phyloP scores from a whole-genome alignment of 805 yeast species.

The Wickerhamiella brachini region DNA sequence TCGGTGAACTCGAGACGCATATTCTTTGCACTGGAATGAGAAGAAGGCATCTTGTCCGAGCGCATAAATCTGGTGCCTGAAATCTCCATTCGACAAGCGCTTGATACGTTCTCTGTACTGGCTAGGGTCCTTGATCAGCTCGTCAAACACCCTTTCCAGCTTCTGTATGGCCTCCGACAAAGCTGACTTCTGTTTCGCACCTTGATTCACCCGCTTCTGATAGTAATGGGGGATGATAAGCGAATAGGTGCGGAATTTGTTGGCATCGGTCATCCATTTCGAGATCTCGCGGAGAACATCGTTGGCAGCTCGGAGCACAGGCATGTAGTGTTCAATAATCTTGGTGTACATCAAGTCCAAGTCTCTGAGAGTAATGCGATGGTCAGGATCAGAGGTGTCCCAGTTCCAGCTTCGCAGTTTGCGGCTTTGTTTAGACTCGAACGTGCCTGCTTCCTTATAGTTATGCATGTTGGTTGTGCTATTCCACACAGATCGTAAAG shows the following conservation, averaged over 20 bases:
- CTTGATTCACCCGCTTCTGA: conserved; percentile 3
- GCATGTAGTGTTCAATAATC: conserved; percentile 7
- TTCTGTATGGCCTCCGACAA: conserved; percentile 5
- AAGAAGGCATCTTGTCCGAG: conserved; percentile 10
- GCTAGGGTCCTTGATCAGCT: conserved; percentile 1
- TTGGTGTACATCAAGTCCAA: conserved; percentile 7
- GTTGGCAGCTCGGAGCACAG: conserved; percentile 8
- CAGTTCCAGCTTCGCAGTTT: neutral
- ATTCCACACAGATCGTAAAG: neutral
- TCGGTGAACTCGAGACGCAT: conserved; percentile 7
- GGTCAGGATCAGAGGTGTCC: neutral
- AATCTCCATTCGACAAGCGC: neutral
- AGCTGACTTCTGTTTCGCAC: conserved; percentile 1
- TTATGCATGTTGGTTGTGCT: neutral
- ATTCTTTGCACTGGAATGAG: conserved; percentile 11
- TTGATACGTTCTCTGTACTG: neutral
- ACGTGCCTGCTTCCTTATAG: conserved; percentile 11
- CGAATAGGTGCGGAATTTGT: conserved; percentile 12
- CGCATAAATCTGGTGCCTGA: conserved; percentile 4
- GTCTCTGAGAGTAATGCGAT: conserved; percentile 3
- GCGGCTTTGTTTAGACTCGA: conserved; percentile 3
- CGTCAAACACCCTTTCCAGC: conserved; percentile 4
- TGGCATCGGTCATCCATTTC: conserved; percentile 17
- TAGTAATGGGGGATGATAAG: conserved; percentile 5
- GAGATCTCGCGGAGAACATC: conserved; percentile 9